A percentile compares a stretch with the other conserved stretches of the same genome.
phyloP scores from a whole-genome alignment of 768 basidiomycete species.

The Tephrocybe sp. region DNA sequence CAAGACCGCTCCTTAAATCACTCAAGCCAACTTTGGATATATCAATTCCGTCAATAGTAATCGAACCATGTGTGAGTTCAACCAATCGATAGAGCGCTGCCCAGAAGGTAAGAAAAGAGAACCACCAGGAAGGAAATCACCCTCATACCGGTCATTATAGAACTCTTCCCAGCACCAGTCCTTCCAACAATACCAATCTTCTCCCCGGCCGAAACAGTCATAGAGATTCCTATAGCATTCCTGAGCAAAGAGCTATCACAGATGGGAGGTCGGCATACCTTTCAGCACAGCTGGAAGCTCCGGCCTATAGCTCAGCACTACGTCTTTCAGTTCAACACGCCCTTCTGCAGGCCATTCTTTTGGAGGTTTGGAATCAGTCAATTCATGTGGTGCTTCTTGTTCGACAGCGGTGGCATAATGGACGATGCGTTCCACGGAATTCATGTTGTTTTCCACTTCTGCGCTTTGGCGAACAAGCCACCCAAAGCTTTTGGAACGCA shows the following conservation, averaged over 20 bases:
- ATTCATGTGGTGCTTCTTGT: constrained; percentile 73
- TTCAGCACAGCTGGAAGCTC: constrained; percentile 89
- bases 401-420: constrained; percentile 80
- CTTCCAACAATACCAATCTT: constrained; percentile 90
- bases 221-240: constrained; percentile 40
- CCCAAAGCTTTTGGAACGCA: constrained; percentile 46
- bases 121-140: not conserved
- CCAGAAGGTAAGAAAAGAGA: not conserved
- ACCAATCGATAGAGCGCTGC: constrained; percentile 79
- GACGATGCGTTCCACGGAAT: constrained; percentile 81
- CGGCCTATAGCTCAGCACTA: constrained; percentile 80
- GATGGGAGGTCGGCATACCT: constrained; percentile 29
- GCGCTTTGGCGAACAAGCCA: constrained; percentile 77
- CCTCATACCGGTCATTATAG: constrained; percentile 71
- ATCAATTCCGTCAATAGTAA: constrained; percentile 81
- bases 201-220: constrained; percentile 72
- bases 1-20: constrained; percentile 63
- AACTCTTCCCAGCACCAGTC: constrained; percentile 88
- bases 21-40: constrained; percentile 76
- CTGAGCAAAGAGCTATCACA: not conserved
- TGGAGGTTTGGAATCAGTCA: constrained; percentile 57
- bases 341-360: constrained; percentile 75
- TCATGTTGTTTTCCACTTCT: constrained; percentile 94
- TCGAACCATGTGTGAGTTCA: constrained; percentile 72
- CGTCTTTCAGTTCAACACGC: constrained; percentile 67